phyloP scores from a whole-genome alignment of 495 filamentous ascomycete genomes.

The Geoglossum glabrum region DNA sequence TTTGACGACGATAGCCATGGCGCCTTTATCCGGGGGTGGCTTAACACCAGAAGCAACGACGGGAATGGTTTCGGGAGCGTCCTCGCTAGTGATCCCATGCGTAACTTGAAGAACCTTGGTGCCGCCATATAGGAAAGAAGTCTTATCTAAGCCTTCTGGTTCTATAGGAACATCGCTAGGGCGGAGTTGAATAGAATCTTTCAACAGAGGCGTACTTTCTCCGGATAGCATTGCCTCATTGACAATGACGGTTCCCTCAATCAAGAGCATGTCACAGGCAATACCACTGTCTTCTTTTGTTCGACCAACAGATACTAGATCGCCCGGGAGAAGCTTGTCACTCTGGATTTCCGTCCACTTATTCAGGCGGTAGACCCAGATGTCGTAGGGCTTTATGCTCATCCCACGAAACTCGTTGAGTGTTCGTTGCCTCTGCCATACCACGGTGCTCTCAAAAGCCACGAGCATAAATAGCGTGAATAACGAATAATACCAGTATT shows the following conservation, averaged over 20 bases:
- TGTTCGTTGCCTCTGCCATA: constrained; percentile 97
- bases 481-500: constrained; percentile 99
- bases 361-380: constrained; percentile 69
- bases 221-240: constrained; percentile 99
- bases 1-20: constrained; percentile 84
- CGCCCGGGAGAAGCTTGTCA: constrained; percentile 88
- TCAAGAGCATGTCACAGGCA: constrained; percentile 87
- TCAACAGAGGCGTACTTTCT: constrained; percentile 89
- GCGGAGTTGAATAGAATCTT: constrained; percentile 86
- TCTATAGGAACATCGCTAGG: constrained; percentile 72
- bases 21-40: constrained; percentile 73
- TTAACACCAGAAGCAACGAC: constrained; percentile 50
- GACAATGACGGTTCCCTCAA: constrained; percentile 91
- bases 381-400: constrained; percentile 94
- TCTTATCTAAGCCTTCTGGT: constrained; percentile 84
- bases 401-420: constrained; percentile 93
- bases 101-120: constrained; percentile 95
- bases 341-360: constrained; percentile 82
- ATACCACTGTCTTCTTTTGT: constrained; percentile 96
- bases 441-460: constrained; percentile 92
- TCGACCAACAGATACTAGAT: constrained; percentile 80
- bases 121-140: constrained; percentile 84
- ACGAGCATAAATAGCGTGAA: constrained; percentile 98
- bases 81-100: constrained; percentile 51
- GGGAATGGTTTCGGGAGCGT: constrained; percentile 36